Base-by-base conservation (phyloP, 2,329 filamentous ascomycete genomes). In the Calonectria pseudoreteaudii region DNA sequence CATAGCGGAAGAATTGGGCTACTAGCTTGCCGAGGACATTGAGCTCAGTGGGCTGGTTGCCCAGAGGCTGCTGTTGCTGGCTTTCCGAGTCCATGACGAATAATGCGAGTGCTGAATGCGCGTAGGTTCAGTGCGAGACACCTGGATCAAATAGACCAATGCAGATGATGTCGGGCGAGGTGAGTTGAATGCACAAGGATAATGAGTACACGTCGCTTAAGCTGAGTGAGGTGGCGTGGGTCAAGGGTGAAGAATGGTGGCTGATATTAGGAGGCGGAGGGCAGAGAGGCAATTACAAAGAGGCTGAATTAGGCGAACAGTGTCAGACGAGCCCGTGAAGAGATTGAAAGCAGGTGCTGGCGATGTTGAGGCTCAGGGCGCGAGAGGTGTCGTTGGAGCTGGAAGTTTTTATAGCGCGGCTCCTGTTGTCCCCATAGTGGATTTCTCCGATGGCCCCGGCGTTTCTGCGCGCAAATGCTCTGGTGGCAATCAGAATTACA, bases 1-100 rank as follows among this genome's bases (percentile, higher is more conserved):
- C 85, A 71, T 83, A 85, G 71, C 85, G 77, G 64, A 81, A 72
- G 58, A 86, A 79, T 38, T 81, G 80, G n/a, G 80, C 78, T 16
- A 79, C 71, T 20, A 83, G n/a, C 72, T 82, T 82, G 73, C 83
- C 82, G n/a, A 86, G 75, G 38, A 78, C 67, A 67, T 83, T 85
- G 76, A 84, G 82, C 58, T 80, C 78, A 36, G 76, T 74, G 53
- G 81, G 78, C 34, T 81, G 78, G 50, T 78, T 77, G 65, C 76
- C 76, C 18, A 74, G 72, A 31, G 81, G 80, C 68, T 81, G 75
- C 44, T 77, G 75, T 65, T 81, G 80, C 65, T 81, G 80, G 20
- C 77, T 73, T 52, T 78, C 60, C 36, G 79, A 68, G 72, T 79
- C 78, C 79, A 80, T 80, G 56, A n/a, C 67, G 56, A 68, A 60